phyloP scores from a whole-genome alignment of 345 rosid genomes.

The Isatis tinctoria region DNA sequence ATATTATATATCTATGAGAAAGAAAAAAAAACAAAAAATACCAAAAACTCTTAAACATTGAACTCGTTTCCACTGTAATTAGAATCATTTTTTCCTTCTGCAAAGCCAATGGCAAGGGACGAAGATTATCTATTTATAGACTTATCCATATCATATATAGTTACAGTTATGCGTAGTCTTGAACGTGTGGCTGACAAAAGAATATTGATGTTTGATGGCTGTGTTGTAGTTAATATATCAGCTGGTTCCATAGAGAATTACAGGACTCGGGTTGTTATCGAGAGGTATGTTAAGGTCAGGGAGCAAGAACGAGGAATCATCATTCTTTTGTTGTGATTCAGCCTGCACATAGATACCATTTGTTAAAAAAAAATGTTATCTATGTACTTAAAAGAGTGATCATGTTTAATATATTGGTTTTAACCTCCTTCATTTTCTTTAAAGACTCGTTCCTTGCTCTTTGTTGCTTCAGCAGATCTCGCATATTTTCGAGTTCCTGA shows the following conservation, averaged over 20 bases:
- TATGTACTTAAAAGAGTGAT: neutral
- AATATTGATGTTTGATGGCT: slow-evolving; percentile 9
- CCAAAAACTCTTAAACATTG: neutral
- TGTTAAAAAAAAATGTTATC: neutral
- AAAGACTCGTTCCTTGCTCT: slow-evolving; percentile 49
- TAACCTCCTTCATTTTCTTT: slow-evolving; percentile 78
- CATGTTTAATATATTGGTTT: neutral
- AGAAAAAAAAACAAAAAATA: neutral
- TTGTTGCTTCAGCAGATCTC: slow-evolving; percentile 39
- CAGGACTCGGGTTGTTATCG: slow-evolving; percentile 31
- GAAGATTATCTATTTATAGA: slow-evolving; percentile 12
- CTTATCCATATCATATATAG: slow-evolving; percentile 11
- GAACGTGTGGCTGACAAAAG: slow-evolving; percentile 23
- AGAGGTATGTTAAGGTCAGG: slow-evolving; percentile 74
- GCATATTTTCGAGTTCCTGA: slow-evolving; percentile 53
- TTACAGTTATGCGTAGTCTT: slow-evolving; percentile 24
- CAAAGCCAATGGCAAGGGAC: slow-evolving; percentile 3
- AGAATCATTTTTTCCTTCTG: neutral
- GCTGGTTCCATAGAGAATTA: slow-evolving; percentile 28
- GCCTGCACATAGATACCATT: slow-evolving; percentile 21
- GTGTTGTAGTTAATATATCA: slow-evolving; percentile 8
- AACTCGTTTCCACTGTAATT: slow-evolving; percentile 4
- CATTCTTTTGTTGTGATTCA: slow-evolving; percentile 10
- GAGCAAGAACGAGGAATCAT: slow-evolving; percentile 36
- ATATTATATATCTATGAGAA: neutral